Evolutionary conservation across 257 asterid species (phyloP).

Genomic region (Nicotiana paniculata): DNA sequence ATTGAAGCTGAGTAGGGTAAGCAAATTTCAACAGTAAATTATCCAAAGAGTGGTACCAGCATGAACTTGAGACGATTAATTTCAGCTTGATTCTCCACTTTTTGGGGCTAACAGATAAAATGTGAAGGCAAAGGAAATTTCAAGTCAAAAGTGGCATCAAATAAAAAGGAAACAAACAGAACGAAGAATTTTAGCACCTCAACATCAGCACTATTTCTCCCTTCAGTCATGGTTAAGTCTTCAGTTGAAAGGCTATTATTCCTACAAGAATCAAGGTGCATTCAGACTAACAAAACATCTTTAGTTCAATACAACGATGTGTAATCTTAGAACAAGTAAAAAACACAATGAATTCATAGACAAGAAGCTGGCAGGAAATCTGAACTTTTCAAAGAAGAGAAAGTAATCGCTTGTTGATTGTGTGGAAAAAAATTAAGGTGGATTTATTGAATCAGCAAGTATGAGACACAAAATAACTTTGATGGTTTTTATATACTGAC

Average conservation of each 20-base stretch:
- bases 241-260: slow-evolving; percentile 28
- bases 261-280: slow-evolving; percentile 24
- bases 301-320: neutral
- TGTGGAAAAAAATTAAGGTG: neutral
- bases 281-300: slow-evolving; percentile 6
- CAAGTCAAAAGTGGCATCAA: slow-evolving; percentile 8
- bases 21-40: slow-evolving; percentile 1
- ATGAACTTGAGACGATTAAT: slow-evolving; percentile 50
- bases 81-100: slow-evolving; percentile 46
- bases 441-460: neutral
- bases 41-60: slow-evolving; percentile 52
- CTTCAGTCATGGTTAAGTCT: slow-evolving; percentile 15
- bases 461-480: neutral
- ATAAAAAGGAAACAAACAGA: neutral
- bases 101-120: slow-evolving; percentile 28
- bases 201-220: slow-evolving; percentile 25
- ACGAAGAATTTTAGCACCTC: slow-evolving; percentile 38
- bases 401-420: neutral
- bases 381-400: neutral
- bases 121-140: slow-evolving; percentile 11
- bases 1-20: slow-evolving; percentile 4
- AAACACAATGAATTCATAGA: neutral
- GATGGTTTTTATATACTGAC: neutral
- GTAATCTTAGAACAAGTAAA: neutral
- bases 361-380: neutral